Base-by-base conservation (phyloP, 1,284 basidiomycete genomes). In the Melanopsichium pennsylvanicum region DNA sequence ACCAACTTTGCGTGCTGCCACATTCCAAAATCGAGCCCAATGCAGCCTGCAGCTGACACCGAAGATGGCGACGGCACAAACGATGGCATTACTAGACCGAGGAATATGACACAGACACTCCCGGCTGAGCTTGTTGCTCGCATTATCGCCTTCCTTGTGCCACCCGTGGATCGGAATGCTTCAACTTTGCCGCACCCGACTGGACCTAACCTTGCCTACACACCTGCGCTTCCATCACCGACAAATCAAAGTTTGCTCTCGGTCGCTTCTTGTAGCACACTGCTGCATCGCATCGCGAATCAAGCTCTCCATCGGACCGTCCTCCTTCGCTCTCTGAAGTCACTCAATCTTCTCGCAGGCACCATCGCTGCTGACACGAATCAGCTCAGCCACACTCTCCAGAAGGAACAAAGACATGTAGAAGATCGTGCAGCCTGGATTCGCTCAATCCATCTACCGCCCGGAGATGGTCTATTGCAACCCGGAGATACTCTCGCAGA, bases 401-500 rank as follows among this genome's bases (percentile, higher is more conserved):
- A 16, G 4, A 11, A 5, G 2, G 9, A 8, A n/a, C n/a, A n/a
- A n/a, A n/a, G n/a, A n/a, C 13, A 15, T 15, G 3, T 4, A 13
- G 8, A 26, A 12, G 36, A 23, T 2, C 26, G 44, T 3, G 43
- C 54, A 7, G 16, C 26, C 2, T 34, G 35, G 29, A 51, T 66
- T 9, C 46, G 51, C 3, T 49, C 51, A 2, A 42, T 66, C 10
- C 56, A 66, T 18, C 19, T 66, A 35, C 56, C 62, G 5, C 56
- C 62, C 1, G 50, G 56, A 25, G 62, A 66, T 22, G 62, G 62
- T 18, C 43, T 66, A 5, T 51, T 66, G 2, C 51, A 66, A 21
- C 52, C 56, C 3, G 55, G 56, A 11, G 62, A 66, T 25, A 66
- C 62, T 4, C 42, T 60, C 1, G 56, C 56, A 27, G 62, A 66